phyloP scores from a whole-genome alignment of 1,284 basidiomycete species.

The Cutaneotrichosporon sp. region DNA sequence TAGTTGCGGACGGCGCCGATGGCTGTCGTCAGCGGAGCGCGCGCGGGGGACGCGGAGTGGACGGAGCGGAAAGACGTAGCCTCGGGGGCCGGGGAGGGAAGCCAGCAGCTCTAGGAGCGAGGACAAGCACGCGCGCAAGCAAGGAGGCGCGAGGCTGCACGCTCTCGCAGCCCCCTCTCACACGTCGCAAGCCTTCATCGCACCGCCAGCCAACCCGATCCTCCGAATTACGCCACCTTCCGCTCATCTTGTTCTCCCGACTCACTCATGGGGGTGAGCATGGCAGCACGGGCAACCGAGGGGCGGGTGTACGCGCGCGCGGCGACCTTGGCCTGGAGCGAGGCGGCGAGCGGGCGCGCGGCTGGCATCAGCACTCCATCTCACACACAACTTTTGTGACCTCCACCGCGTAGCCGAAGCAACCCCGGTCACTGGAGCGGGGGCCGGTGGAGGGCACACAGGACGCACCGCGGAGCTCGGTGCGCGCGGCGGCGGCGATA shows the following conservation, averaged over 20 bases:
- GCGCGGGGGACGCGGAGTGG: too few relatives aligned
- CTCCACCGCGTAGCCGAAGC: slow-evolving; percentile 2
- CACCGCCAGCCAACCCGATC: not conserved
- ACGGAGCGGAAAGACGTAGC: too few relatives aligned
- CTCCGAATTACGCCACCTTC: not conserved
- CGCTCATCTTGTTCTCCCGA: not conserved
- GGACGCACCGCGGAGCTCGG: slow-evolving; percentile 34
- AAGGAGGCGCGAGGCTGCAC: too few relatives aligned
- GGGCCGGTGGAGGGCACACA: slow-evolving; percentile 16
- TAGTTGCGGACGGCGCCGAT: slow-evolving; percentile 47
- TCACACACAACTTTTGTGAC: slow-evolving; percentile 1
- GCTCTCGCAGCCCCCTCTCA: too few relatives aligned
- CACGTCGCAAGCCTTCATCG: not conserved
- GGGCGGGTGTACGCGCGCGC: slow-evolving; percentile 21
- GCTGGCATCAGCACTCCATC: slow-evolving; percentile 5
- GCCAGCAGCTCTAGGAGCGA: too few relatives aligned
- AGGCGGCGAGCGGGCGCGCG: slow-evolving; percentile 15
- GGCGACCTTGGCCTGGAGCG: slow-evolving; percentile 13
- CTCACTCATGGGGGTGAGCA: slow-evolving; percentile 17
- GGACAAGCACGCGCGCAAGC: too few relatives aligned
- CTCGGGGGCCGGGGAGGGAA: too few relatives aligned
- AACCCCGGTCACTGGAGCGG: not conserved
- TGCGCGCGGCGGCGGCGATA: slow-evolving; percentile 31
- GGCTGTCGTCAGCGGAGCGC: slow-evolving; percentile 5
- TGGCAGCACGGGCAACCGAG: slow-evolving; percentile 19